These are phyloP conservation scores for Fistulinella prunicolor DNA, from an alignment of 768 basidiomycete species.

Conservation along the genomic window DNA sequence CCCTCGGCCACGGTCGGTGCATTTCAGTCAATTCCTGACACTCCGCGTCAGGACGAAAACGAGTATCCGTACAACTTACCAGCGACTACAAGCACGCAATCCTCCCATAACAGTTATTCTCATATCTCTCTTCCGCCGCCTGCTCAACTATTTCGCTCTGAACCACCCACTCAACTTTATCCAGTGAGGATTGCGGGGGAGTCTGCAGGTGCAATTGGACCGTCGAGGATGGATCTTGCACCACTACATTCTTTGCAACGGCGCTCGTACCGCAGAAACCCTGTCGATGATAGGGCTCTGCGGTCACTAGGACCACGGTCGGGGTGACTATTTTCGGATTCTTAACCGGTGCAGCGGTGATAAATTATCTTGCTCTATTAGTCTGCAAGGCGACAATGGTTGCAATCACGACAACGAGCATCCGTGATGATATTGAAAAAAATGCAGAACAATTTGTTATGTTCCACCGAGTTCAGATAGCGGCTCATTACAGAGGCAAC, in stretches of 20 bases:
- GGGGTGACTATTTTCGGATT: slow-evolving; percentile 33
- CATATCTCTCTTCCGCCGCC: slow-evolving; percentile 34
- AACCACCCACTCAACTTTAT: slow-evolving; percentile 28
- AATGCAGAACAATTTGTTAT: neutral
- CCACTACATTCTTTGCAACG: slow-evolving; percentile 56
- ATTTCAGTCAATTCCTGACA: slow-evolving; percentile 9
- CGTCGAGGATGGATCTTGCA: slow-evolving; percentile 45
- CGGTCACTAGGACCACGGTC: slow-evolving; percentile 43
- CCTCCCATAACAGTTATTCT: slow-evolving; percentile 11
- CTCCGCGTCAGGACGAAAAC: slow-evolving; percentile 6
- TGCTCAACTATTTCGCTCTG: slow-evolving; percentile 28
- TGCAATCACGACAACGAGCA: slow-evolving; percentile 6
- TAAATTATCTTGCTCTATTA: slow-evolving; percentile 18
- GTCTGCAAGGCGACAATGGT: slow-evolving; percentile 11
- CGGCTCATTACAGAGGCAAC: neutral
- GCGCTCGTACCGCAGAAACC: slow-evolving; percentile 58
- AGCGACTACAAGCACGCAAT: neutral
- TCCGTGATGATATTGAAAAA: slow-evolving; percentile 5
- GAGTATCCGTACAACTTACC: slow-evolving; percentile 11
- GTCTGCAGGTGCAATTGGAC: slow-evolving; percentile 16
- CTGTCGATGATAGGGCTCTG: slow-evolving; percentile 59
- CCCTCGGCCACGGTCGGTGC: slow-evolving; percentile 16
- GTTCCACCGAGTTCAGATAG: neutral
- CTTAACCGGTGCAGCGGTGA: slow-evolving; percentile 18
- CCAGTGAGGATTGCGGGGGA: slow-evolving; percentile 27